Conservation (phyloP, 352 stramenopile genomes). For the Globisporangium rhizosaccharum region DNA sequence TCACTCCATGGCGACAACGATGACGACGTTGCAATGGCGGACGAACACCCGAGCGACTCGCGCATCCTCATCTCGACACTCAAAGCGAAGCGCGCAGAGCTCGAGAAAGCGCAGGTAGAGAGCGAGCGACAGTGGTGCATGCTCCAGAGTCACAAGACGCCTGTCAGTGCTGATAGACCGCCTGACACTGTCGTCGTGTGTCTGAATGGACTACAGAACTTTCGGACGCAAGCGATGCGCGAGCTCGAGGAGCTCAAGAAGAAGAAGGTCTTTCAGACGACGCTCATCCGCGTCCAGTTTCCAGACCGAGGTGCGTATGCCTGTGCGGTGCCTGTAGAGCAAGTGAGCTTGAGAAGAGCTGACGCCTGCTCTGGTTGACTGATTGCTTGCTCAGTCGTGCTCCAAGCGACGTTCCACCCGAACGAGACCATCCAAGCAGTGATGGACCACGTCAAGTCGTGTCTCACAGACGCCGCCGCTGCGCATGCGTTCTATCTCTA, state of each 20-base stretch:
- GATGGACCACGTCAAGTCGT: conserved; percentile 54
- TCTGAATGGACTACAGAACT: conserved; percentile 37
- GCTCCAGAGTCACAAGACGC: neutral
- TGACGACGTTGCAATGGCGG: conserved; percentile 12
- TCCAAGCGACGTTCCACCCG: conserved; percentile 83
- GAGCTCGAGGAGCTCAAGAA: conserved; percentile 83
- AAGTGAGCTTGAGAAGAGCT: too few species aligned
- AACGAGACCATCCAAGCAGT: conserved; percentile 75
- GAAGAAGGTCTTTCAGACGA: conserved; percentile 74
- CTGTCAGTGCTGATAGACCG: neutral
- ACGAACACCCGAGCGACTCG: conserved; percentile 43
- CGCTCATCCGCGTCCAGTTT: conserved; percentile 79
- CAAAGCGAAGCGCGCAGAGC: conserved; percentile 57
- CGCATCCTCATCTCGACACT: conserved; percentile 72
- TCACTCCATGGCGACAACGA: neutral
- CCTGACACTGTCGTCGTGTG: neutral
- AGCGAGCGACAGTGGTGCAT: neutral
- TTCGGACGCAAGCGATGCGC: conserved; percentile 83
- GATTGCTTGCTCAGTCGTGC: conserved; percentile 30
- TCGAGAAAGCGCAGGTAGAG: conserved; percentile 48
- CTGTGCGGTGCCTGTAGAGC: too few species aligned
- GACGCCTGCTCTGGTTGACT: too few species aligned
- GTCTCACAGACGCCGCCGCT: conserved; percentile 23
- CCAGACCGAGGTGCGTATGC: conserved; percentile 58
- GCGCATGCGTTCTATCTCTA: conserved; percentile 64